Conservation (phyloP, 108 stramenopile genomes). For the Pseudonitzschia multistriata region DNA sequence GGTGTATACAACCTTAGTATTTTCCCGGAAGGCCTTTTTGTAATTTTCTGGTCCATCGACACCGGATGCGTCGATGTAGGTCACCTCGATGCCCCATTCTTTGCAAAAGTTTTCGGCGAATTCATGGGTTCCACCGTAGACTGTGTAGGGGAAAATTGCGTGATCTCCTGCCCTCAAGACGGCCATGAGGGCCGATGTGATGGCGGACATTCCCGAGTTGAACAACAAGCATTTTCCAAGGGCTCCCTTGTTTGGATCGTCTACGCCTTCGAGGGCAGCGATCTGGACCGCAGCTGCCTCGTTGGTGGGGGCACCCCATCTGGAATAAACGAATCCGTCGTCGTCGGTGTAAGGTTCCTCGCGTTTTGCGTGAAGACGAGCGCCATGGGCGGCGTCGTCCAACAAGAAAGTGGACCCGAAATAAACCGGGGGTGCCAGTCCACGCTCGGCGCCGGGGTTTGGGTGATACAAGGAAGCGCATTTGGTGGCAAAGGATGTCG, state of each 20-base stretch:
- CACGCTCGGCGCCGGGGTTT: conserved; percentile 38
- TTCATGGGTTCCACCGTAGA: conserved; percentile 85
- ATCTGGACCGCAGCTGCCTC: conserved; percentile 52
- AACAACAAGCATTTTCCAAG: conserved; percentile 50
- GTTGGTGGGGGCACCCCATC: conserved; percentile 55
- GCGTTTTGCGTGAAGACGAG: conserved; percentile 50
- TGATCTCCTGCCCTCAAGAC: conserved; percentile 75
- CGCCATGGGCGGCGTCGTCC: conserved; percentile 54
- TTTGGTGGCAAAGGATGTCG: conserved; percentile 52
- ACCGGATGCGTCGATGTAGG: conserved; percentile 43
- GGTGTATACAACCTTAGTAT: conserved; percentile 60
- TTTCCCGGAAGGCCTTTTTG: conserved; percentile 36
- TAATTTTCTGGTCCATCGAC: conserved; percentile 37
- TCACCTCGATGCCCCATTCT: conserved; percentile 50
- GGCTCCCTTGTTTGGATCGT: conserved; percentile 7
- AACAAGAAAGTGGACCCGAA: conserved; percentile 50
- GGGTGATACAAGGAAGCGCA: conserved; percentile 50
- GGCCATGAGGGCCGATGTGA: conserved; percentile 62
- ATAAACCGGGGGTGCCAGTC: conserved; percentile 49
- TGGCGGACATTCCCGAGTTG: conserved; percentile 75
- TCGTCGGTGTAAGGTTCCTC: conserved; percentile 50
- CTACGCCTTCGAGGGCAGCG: conserved; percentile 52
- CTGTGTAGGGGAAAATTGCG: conserved; percentile 75
- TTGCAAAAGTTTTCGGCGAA: conserved; percentile 46
- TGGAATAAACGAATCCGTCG: conserved; percentile 51